A percentile compares a stretch with the other conserved stretches of the same genome.
phyloP scores from a whole-genome alignment of 176 grass and related monocot genomes.

The Ananas comosus region DNA sequence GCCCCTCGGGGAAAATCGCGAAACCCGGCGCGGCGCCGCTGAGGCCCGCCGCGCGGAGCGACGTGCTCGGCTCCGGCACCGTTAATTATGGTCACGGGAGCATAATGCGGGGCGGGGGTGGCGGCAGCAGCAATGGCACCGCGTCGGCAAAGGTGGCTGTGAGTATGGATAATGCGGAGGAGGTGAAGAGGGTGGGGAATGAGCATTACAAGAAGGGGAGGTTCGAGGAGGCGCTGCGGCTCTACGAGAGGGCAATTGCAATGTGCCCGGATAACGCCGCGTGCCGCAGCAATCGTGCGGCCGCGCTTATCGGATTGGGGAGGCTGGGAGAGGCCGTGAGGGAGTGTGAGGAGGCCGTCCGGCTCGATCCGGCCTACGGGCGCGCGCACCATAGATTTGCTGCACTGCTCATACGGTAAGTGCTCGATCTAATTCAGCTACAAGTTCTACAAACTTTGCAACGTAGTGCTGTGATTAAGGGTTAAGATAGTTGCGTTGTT shows the following conservation, averaged over 20 bases:
- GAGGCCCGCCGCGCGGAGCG: slow-evolving; percentile 30
- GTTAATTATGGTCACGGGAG: slow-evolving; percentile 89
- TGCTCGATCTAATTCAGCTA: slow-evolving; percentile 6
- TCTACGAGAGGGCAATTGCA: slow-evolving; percentile 74
- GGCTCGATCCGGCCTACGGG: slow-evolving; percentile 62
- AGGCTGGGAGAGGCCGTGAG: slow-evolving; percentile 69
- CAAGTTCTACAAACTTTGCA: slow-evolving; percentile 13
- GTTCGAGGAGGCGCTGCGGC: slow-evolving; percentile 59
- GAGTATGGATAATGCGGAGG: slow-evolving; percentile 58
- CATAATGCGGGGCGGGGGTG: slow-evolving; percentile 57
- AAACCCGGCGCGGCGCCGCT: slow-evolving; percentile 35
- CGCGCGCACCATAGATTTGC: slow-evolving; percentile 84
- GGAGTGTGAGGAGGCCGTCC: slow-evolving; percentile 82
- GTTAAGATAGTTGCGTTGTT: slow-evolving; percentile 9
- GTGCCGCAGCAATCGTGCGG: slow-evolving; percentile 77
- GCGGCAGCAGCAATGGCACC: slow-evolving; percentile 18
- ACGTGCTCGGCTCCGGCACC: slow-evolving; percentile 79
- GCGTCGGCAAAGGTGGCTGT: slow-evolving; percentile 40
- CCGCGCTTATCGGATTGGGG: slow-evolving; percentile 63
- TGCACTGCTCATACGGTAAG: slow-evolving; percentile 60
- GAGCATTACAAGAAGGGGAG: slow-evolving; percentile 75
- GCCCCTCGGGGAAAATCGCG: slow-evolving; percentile 60
- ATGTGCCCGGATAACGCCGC: slow-evolving; percentile 78
- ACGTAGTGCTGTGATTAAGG: slow-evolving; percentile 12
- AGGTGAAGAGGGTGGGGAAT: slow-evolving; percentile 81